Evolutionary conservation across 1,139 yeast species (phyloP).

Genomic region (Candida sp.): DNA sequence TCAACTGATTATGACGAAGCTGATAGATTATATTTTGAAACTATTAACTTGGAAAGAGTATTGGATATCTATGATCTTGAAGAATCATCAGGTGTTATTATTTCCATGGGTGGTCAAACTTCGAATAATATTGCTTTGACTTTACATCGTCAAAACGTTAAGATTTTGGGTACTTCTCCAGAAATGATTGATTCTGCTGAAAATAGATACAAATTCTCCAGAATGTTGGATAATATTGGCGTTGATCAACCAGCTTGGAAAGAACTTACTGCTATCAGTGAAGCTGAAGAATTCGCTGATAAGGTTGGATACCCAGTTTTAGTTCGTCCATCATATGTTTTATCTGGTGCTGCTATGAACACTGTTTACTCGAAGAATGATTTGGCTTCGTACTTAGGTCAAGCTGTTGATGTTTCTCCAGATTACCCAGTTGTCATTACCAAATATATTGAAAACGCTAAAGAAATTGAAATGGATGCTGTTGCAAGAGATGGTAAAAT

Average conservation of each 20-base stretch:
- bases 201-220: constrained; percentile 95
- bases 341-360: constrained; percentile 99
- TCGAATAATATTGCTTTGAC: constrained; percentile 95
- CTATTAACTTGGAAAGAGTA: constrained; percentile 91
- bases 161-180: constrained; percentile 95
- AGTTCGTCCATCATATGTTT: constrained; percentile 96
- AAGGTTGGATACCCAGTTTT: constrained; percentile 92
- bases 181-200: constrained; percentile 99
- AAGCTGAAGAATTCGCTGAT: constrained; percentile 91
- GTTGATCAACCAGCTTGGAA: constrained; percentile 99
- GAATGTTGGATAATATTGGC: constrained; percentile 95
- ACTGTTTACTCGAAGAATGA: constrained; percentile 91
- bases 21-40: constrained; percentile 94
- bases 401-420: constrained; percentile 96
- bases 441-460: constrained; percentile 95
- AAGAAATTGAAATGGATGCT: constrained; percentile 99
- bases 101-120: constrained; percentile 99
- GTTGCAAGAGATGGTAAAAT: constrained; percentile 95
- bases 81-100: constrained; percentile 87
- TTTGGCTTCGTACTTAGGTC: constrained; percentile 81
- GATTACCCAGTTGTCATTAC: constrained; percentile 98
- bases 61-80: constrained; percentile 95
- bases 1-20: constrained; percentile 99
- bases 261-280: constrained; percentile 90
- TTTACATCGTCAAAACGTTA: constrained; percentile 91